Conservation (phyloP, 2,329 filamentous ascomycete species). For the Diaporthe destruens region DNA sequence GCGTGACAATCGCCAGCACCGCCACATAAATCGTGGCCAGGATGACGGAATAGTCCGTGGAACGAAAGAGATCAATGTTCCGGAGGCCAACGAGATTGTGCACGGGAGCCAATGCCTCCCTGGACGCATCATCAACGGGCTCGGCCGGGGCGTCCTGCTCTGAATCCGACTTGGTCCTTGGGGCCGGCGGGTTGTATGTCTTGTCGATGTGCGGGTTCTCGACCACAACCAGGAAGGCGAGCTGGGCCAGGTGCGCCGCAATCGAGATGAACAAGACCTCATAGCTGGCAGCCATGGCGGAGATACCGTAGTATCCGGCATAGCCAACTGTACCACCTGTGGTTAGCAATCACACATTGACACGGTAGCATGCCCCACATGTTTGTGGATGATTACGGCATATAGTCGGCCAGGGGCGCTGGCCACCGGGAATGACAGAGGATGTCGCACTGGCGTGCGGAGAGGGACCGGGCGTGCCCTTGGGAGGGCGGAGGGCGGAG, state of each 20-base stretch:
- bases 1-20: conserved; percentile 79
- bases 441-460: conserved; percentile 10
- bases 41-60: conserved; percentile 84
- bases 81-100: conserved; percentile 86
- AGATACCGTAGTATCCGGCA: conserved; percentile 97
- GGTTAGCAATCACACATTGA: conserved; percentile 23
- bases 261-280: conserved; percentile 98
- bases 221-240: conserved; percentile 89
- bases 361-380: background rate
- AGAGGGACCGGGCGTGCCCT: conserved; percentile 30
- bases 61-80: conserved; percentile 90
- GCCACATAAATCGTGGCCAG: conserved; percentile 82
- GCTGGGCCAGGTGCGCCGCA: conserved; percentile 91
- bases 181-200: conserved; percentile 91
- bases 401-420: background rate
- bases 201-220: conserved; percentile 99
- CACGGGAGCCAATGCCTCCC: conserved; percentile 70
- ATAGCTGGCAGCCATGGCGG: conserved; percentile 97
- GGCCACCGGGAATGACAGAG: background rate
- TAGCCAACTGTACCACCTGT: conserved; percentile 75
- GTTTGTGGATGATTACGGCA: conserved; percentile 17
- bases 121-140: conserved; percentile 44
- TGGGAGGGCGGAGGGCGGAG: conserved; percentile 7
- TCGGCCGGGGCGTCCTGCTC: conserved; percentile 43
- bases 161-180: conserved; percentile 68